phyloP scores from a whole-genome alignment of 768 basidiomycete species.

The Boletus insuetus region DNA sequence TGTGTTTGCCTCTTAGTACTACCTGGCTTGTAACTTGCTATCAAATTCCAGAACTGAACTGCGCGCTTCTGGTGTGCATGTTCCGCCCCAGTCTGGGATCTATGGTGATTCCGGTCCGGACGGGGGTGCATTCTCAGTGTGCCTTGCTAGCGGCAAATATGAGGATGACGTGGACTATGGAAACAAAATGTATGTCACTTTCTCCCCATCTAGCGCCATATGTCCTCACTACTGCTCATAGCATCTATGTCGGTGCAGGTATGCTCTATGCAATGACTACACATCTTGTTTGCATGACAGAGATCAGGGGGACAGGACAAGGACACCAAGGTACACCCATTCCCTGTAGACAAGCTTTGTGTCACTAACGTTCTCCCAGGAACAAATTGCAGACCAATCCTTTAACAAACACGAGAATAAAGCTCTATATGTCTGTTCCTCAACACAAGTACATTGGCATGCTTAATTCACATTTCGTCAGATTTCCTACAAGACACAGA shows the following conservation, averaged over 20 bases:
- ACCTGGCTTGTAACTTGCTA: neutral
- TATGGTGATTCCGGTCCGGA: neutral
- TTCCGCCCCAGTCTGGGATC: neutral
- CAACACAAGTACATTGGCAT: neutral
- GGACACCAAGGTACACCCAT: conserved; percentile 8
- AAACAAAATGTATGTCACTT: conserved; percentile 33
- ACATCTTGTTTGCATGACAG: neutral
- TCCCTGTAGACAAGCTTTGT: neutral
- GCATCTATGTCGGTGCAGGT: conserved; percentile 35
- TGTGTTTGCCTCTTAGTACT: neutral
- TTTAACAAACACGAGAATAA: conserved; percentile 21
- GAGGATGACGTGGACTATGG: conserved; percentile 15
- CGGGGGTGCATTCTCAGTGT: neutral
- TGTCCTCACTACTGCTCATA: conserved; percentile 12
- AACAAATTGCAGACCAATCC: conserved; percentile 23
- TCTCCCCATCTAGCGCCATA: neutral
- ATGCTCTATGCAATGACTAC: neutral
- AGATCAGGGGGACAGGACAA: conserved; percentile 23
- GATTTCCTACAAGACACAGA: conserved; percentile 28
- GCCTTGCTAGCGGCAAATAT: neutral
- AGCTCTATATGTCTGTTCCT: conserved; percentile 16
- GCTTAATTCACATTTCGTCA: conserved; percentile 11
- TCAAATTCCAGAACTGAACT: neutral
- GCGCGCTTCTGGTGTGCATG: neutral
- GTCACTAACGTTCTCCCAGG: conserved; percentile 11